Evolutionary conservation across 2,329 filamentous ascomycete genomes (phyloP), one percentile per base, ranked within the genome.

Genomic region (Fusarium globosum): DNA sequence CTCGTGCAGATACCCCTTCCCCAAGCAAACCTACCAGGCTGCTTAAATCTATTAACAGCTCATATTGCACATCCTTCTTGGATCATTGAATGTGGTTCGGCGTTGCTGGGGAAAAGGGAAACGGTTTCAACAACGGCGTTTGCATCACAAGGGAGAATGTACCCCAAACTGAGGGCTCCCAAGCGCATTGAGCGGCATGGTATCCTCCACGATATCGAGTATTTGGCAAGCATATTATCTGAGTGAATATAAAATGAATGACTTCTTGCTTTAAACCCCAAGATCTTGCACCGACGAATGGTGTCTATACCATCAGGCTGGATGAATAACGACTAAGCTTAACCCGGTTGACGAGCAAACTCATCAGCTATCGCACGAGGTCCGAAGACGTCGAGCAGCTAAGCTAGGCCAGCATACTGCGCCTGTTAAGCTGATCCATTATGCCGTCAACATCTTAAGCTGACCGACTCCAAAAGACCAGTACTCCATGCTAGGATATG

Each of bases 21-120:
- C 93, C 80, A 95, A 96, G 88, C 90, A 95, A 84, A 86, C 89
- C 75, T 96, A 94, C 85, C 83, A 88, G 78, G 81, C 87, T 73
- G 85, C 85, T 62, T 83, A 80, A 77, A 75, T 65, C 52, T 57
- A 61, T 72, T 52, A 72, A 72, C 61, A 74, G 75, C 55, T 73
- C 57, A 69, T 78, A 69, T 78, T 78, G 64, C 72, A 76, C 74
- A 71, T 58, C 72, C 74, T 64, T 71, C 60, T 59, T 72, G 62
- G 68, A 61, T 69, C 72, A 73, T 71, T 72, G 75, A 78, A 75
- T 75, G 72, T 77, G 72, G 76, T 72, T 80, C 75, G 85, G 84
- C 85, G 84, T 86, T 85, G 83, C 80, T 79, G 80, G 76, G 73
- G 74, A 75, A 78, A 81, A 74, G 81, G 78, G 81, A 84, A 86